Base-by-base conservation (phyloP, 1,284 basidiomycete genomes). In the Ceratobasidium sp. region DNA sequence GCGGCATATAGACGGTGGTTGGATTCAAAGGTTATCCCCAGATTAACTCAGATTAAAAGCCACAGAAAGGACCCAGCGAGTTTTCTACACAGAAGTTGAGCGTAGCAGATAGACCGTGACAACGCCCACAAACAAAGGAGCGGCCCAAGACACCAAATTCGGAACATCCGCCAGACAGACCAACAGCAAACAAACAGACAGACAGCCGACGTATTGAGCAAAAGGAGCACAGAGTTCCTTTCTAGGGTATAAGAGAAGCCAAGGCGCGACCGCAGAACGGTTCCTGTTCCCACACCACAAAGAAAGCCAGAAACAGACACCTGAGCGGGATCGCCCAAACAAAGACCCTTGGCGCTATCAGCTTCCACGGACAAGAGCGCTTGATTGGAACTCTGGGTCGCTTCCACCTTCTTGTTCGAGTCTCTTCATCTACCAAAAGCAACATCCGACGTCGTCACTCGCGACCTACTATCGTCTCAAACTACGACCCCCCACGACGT, bases 221-320 rank as follows among this genome's bases (percentile, higher is more conserved):
- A 54, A 56, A 69, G 67, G 38, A 23, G 50, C 50, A 33, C 48
- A 23, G 7, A 6, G 52, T 10, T 23, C 67, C 17, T 5, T 69
- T 56, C 50, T 48, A 10, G 33, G 33, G 17, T 33, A 69, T 69
- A 69, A 69, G 67, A 44, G 59, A 48, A 17, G 33, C 33, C 33
- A 33, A 33, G 67, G 67, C 67, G 67, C 50, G 50, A 23, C 38
- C 67, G 52, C 52, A 69, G 50, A 69, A 69, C 67, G 67, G n/a
- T n/a, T n/a, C n/a, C n/a, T 69, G 67, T 54, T 54, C 13, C 61
- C 61, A 48, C 61, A 42, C 59, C 61, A 17, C 46, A 48, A 7
- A 38, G 13, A n/a, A 42, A 56, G 33, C 26, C 52, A 15, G n/a
- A 56, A 38, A 7, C 44, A 20, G 67, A 20, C 38, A 46, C n/a